Evolutionary conservation across 1,139 yeast species (phyloP), one percentile per base, ranked within the genome.

Genomic region (Kazachstania sp.): DNA sequence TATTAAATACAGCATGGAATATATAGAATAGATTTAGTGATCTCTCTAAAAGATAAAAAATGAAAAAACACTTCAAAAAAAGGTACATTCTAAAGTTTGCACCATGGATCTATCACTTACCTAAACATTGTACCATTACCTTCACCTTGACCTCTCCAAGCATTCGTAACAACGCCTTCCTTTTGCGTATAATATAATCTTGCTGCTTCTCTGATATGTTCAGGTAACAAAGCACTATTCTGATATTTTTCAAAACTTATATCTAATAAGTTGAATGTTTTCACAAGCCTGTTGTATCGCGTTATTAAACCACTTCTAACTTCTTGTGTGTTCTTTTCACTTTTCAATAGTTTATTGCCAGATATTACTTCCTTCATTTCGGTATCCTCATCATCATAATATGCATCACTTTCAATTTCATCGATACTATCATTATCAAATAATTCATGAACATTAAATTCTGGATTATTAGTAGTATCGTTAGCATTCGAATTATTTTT

Each of bases 161-260:
- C 78, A 12, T 74, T 73, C 20, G 78, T 71, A 2, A 83, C 78
- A 2, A 84, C 78, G n/a, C 77, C 71, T 15, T 84, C 81, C 47
- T 75, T 78, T 57, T 87, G 95, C 41, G 73, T 54, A 53, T 78
- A 77, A 57, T 80, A 83, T 45, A 85, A 63, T 54, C 95, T 70
- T 88, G 95, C 86, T 1, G 97, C 97, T 59, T 87, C 95, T 41
- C 95, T 70, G 38, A 90, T 73, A 61, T 90, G 95, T 54, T 85
- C 88, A 0, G 97, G 95, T 40, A 78, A 73, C 40, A 90, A 65
- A 0, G 95, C 95, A 38, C 74, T 72, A 43, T 71, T 67, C 15
- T 66, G 66, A 51, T 78, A 81, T 30, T 65, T 66, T 18, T 64
- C 67, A 9, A 66, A 65, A 35, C 68, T 65, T 2, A 59, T 61